Percentiles rank a stretch among this genome's conserved stretches.
phyloP scores from a whole-genome alignment of 768 basidiomycete species.

The Dentipellis sp. region DNA sequence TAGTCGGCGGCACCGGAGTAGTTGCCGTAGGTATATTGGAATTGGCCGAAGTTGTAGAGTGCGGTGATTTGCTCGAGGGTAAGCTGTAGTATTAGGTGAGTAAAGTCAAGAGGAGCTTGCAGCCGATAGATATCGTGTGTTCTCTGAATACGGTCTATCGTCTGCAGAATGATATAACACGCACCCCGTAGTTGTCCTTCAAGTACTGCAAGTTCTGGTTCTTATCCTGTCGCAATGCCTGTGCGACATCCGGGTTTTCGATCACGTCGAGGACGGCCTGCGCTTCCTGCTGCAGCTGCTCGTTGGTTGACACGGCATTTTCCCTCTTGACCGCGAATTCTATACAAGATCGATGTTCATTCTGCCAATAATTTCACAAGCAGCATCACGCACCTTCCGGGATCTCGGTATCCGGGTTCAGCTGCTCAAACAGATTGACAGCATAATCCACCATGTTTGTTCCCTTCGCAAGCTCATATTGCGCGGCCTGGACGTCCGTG shows the following conservation, averaged over 20 bases:
- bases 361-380: background rate
- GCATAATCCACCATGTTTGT: slow-evolving; percentile 99
- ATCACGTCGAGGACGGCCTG: slow-evolving; percentile 93
- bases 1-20: slow-evolving; percentile 97
- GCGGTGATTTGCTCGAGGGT: slow-evolving; percentile 92
- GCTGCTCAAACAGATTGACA: slow-evolving; percentile 66
- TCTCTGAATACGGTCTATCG: background rate
- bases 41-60: slow-evolving; percentile 96
- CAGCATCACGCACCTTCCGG: slow-evolving; percentile 46
- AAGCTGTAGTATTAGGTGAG: slow-evolving; percentile 44
- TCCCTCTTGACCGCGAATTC: slow-evolving; percentile 82
- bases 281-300: slow-evolving; percentile 81
- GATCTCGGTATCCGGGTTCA: slow-evolving; percentile 62
- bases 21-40: slow-evolving; percentile 97
- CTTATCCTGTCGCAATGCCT: slow-evolving; percentile 91
- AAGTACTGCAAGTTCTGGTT: slow-evolving; percentile 92
- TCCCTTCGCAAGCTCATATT: slow-evolving; percentile 94
- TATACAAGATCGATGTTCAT: slow-evolving; percentile 21
- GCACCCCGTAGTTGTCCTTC: slow-evolving; percentile 84
- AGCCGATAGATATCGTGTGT: too few relatives aligned
- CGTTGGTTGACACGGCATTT: slow-evolving; percentile 75
- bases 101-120: too few relatives aligned
- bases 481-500: slow-evolving; percentile 77
- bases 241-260: slow-evolving; percentile 93
- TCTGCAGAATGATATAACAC: slow-evolving; percentile 17